phyloP scores from a whole-genome alignment of 1,284 basidiomycete genomes.

The Apiotrichum gamsii region DNA sequence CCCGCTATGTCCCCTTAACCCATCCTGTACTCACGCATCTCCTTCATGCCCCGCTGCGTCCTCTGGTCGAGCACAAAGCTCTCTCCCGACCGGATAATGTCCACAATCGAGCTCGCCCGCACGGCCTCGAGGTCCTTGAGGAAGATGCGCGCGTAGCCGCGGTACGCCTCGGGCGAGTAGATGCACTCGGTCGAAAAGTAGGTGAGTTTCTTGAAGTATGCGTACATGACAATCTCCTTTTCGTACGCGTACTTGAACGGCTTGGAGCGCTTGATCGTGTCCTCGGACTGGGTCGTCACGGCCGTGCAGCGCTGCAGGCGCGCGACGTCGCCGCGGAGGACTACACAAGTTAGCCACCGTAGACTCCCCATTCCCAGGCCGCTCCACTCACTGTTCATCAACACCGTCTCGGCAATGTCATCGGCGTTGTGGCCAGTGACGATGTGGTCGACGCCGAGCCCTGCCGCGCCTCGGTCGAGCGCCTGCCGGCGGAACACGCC shows the following conservation, averaged over 20 bases:
- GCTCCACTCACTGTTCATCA: constrained; percentile 92
- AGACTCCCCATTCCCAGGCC: too few species aligned
- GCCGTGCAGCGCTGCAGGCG: constrained; percentile 87
- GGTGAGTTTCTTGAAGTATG: constrained; percentile 95
- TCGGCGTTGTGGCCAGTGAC: constrained; percentile 99
- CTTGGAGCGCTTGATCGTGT: constrained; percentile 92
- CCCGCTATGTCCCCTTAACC: constrained; percentile 16
- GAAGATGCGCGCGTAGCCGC: constrained; percentile 88
- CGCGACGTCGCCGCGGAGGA: constrained; percentile 95
- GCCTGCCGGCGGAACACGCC: constrained; percentile 96
- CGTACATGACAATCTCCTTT: constrained; percentile 99
- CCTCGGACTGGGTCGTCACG: constrained; percentile 87
- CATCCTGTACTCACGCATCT: constrained; percentile 58
- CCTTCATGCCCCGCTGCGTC: constrained; percentile 67
- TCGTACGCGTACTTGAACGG: constrained; percentile 99
- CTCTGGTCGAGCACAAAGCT: constrained; percentile 74
- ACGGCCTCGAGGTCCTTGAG: constrained; percentile 93
- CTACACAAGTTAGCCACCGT: too few species aligned
- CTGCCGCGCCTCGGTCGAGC: constrained; percentile 85
- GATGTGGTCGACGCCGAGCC: constrained; percentile 89
- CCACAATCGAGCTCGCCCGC: constrained; percentile 88
- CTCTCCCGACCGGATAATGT: constrained; percentile 95
- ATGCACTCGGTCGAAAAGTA: constrained; percentile 99
- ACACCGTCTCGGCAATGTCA: constrained; percentile 95
- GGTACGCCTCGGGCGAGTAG: constrained; percentile 96